Evolutionary conservation across 345 rosid genomes (phyloP).

Genomic region (Brassica nigra): DNA sequence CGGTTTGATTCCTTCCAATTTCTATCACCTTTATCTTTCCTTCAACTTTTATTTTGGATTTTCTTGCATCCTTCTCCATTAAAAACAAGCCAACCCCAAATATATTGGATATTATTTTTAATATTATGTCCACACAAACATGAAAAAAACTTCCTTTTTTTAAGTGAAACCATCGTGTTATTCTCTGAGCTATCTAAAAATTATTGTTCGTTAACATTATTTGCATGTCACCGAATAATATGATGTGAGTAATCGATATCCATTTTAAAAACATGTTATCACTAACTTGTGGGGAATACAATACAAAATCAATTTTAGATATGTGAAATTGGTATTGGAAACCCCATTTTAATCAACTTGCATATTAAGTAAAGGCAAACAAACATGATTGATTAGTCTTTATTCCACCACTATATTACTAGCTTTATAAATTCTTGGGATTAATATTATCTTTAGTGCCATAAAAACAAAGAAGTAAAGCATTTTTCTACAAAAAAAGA

Average conservation of each 20-base stretch:
- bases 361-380: constrained; percentile 41
- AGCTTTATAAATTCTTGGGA: constrained; percentile 37
- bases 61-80: constrained; percentile 42
- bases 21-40: constrained; percentile 40
- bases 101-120: background rate
- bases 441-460: constrained; percentile 31
- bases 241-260: constrained; percentile 4
- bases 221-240: constrained; percentile 16
- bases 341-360: constrained; percentile 33
- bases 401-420: constrained; percentile 43
- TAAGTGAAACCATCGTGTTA: constrained; percentile 2
- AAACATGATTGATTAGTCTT: constrained; percentile 45
- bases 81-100: constrained; percentile 31
- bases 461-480: constrained; percentile 34
- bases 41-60: constrained; percentile 32
- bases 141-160: constrained; percentile 1
- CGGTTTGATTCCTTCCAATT: constrained; percentile 39
- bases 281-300: constrained; percentile 14
- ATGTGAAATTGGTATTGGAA: constrained; percentile 15
- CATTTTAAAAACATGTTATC: background rate
- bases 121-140: constrained; percentile 7
- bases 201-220: background rate
- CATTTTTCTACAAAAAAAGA: background rate
- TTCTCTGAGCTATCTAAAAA: constrained; percentile 5
- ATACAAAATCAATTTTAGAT: constrained; percentile 26